phyloP scores from a whole-genome alignment of 163 green algal genomes.

The Volvox carteri region DNA sequence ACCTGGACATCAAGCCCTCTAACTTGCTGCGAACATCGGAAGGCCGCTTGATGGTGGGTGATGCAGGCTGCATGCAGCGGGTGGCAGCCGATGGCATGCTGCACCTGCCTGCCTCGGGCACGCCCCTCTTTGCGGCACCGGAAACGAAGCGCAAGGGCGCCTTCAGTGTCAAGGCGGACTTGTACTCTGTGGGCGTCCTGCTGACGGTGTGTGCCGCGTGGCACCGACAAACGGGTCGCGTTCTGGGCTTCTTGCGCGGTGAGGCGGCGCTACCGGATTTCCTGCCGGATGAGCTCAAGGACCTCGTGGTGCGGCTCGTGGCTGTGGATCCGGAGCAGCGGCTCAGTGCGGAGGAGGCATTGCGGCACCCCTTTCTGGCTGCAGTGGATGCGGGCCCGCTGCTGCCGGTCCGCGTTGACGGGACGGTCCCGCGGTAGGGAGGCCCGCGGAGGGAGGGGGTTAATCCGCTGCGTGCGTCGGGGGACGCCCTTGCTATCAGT shows the following conservation, averaged over 20 bases:
- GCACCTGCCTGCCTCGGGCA: background rate
- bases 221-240: constrained; percentile 34
- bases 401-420: background rate
- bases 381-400: background rate
- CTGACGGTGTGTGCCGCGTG: background rate
- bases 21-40: constrained; percentile 30
- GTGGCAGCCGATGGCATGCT: background rate
- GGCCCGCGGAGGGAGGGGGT: background rate
- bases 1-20: constrained; percentile 42
- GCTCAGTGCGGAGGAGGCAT: constrained; percentile 2
- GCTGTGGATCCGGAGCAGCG: background rate
- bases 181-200: constrained; percentile 26
- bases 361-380: constrained; percentile 34
- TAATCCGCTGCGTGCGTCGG: too few relatives aligned
- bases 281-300: background rate
- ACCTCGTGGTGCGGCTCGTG: background rate
- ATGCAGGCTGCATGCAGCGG: constrained; percentile 7
- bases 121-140: background rate
- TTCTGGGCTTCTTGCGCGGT: constrained; percentile 29
- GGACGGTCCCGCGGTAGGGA: background rate
- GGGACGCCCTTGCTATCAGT: too few relatives aligned
- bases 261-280: constrained; percentile 9
- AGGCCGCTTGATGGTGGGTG: constrained; percentile 19
- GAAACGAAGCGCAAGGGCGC: background rate
- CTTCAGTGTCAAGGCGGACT: background rate